Conservation (phyloP, 345 rosid species). For the Cardiospermum halicacabum region DNA sequence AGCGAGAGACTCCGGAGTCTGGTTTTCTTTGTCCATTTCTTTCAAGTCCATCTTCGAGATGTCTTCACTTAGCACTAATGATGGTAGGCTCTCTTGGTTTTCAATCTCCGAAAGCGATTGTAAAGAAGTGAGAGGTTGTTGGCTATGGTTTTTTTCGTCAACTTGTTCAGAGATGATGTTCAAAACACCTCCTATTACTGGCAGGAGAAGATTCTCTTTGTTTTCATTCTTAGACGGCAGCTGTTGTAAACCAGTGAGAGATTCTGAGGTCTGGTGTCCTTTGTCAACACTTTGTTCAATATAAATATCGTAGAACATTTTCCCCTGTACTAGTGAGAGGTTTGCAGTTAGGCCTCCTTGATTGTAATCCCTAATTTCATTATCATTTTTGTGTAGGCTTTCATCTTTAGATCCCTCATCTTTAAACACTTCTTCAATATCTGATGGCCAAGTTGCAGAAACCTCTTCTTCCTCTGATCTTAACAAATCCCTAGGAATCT, state of each 20-base stretch:
- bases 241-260: slow-evolving; percentile 14
- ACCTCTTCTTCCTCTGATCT: slow-evolving; percentile 15
- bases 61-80: slow-evolving; percentile 16
- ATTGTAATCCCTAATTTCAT: slow-evolving; percentile 8
- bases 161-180: slow-evolving; percentile 14
- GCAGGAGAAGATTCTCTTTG: slow-evolving; percentile 9
- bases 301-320: slow-evolving; percentile 10
- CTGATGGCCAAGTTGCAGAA: slow-evolving; percentile 13
- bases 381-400: slow-evolving; percentile 2
- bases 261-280: slow-evolving; percentile 24
- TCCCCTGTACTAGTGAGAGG: slow-evolving; percentile 14
- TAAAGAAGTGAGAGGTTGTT: slow-evolving; percentile 16
- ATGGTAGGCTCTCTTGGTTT: slow-evolving; percentile 13
- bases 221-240: slow-evolving; percentile 25
- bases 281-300: slow-evolving; percentile 18
- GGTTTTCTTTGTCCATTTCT: slow-evolving; percentile 21
- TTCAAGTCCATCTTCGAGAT: slow-evolving; percentile 9
- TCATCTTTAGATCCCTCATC: slow-evolving; percentile 15
- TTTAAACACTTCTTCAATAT: slow-evolving; percentile 4
- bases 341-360: no score
- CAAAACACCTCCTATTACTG: slow-evolving; percentile 8
- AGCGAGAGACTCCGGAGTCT: slow-evolving; percentile 20
- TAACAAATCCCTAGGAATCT: slow-evolving; percentile 5
- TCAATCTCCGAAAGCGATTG: slow-evolving; percentile 21
- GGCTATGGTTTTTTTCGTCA: slow-evolving; percentile 25